Base-by-base conservation (phyloP, 1,284 basidiomycete genomes). In the Malassezia obtusa region DNA sequence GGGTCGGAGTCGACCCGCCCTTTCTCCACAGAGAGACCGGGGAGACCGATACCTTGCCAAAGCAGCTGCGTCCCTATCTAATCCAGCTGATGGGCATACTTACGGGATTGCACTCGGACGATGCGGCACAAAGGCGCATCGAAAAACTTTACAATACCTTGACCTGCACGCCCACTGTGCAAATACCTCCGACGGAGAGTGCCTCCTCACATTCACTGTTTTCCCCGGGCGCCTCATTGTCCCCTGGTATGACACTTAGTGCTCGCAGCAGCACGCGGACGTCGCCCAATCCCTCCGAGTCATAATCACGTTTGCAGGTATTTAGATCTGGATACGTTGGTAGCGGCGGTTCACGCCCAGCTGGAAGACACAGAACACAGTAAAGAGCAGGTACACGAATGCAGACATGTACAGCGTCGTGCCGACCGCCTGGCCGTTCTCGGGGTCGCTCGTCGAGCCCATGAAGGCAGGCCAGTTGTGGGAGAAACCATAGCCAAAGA, bases 361-460 rank as follows among this genome's bases (percentile, higher is more conserved):
- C 68, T 80, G 79, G 49, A 78, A 75, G 17, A 76, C 76, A 59
- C 79, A 80, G 64, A 80, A 79, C 4, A 68, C 75, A 21, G 79
- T 67, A 60, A 80, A 78, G 2, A 59, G 75, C 15, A 75, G 75
- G 52, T 80, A 80, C 40, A 80, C 71, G 17, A 78, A 58, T 0
- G 78, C 78, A 5, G 78, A 77, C 25, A 73, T 64, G 61, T 80
- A 80, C 64, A 78, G 79, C 10, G 76, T 76, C 48, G 62, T 68
- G 11, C 65, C 70, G 2, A 67, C 70, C 7, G 78, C 78, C 17
- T 76, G 28, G 9, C 78, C 78, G 56, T 80, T 75, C 37, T 74
- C 57, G 0, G 78, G 76, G 59, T 79, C 77, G 12, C 75, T 64
- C 1, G 65, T 76, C 7, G 76, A 76, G 36, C 78, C 78, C 62